Evolutionary conservation across 1,284 basidiomycete species (phyloP).

Genomic region (Peniophora sp.): DNA sequence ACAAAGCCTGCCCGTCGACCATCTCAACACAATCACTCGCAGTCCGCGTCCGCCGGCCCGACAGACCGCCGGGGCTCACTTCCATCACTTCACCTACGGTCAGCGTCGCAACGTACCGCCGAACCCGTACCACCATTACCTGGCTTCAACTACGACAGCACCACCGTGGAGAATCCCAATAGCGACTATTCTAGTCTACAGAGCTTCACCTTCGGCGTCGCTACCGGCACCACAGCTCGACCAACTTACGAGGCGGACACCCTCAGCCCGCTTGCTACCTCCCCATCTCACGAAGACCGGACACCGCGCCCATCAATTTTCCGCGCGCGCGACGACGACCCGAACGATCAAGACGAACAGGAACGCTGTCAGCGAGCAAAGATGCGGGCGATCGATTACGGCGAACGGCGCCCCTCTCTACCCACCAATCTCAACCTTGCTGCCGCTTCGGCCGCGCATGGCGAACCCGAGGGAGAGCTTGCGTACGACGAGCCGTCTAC

Average conservation of each 20-base stretch:
- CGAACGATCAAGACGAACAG: conserved; percentile 26
- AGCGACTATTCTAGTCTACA: conserved; percentile 28
- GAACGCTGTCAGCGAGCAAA: conserved; percentile 29
- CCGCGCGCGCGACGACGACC: conserved; percentile 18
- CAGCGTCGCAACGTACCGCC: conserved; percentile 3
- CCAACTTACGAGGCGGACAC: conserved; percentile 17
- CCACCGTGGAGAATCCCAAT: conserved; percentile 12
- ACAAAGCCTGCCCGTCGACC: conserved; percentile 13
- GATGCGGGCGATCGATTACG: conserved; percentile 40
- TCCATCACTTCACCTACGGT: conserved; percentile 19
- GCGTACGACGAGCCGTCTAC: neutral
- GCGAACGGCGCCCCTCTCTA: conserved; percentile 34
- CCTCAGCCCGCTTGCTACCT: conserved; percentile 22
- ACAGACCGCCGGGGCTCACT: conserved; percentile 12
- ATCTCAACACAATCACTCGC: conserved; percentile 9
- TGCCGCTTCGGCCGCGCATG: neutral
- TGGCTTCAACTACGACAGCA: conserved; percentile 7
- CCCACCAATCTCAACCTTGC: conserved; percentile 23
- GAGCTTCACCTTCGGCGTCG: conserved; percentile 32
- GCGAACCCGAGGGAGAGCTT: neutral
- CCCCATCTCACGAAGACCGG: conserved; percentile 18
- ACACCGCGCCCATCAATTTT: conserved; percentile 30
- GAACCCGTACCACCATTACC: conserved; percentile 8
- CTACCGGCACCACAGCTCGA: conserved; percentile 14
- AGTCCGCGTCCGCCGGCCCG: conserved; percentile 7